Evolutionary conservation across 2,329 filamentous ascomycete species (phyloP), one percentile per base, ranked within the genome.

Genomic region (Canariomyces notabilis): DNA sequence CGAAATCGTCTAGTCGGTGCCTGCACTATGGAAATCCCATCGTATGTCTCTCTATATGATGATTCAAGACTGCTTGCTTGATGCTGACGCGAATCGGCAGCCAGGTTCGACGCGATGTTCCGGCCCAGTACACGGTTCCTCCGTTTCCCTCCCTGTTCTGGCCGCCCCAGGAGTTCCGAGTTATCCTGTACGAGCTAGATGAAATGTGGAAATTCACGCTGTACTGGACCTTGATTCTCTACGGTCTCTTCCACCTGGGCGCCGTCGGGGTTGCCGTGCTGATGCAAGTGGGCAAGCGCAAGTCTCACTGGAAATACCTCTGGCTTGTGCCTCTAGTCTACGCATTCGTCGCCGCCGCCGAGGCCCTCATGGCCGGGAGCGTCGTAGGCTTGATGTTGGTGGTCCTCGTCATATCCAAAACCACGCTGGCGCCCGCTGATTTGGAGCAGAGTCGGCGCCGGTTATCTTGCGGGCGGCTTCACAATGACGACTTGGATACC

Each of bases 401-500:
- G 1, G n/a, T 14, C 20, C 32, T 41, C 9, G 14, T 16, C 46
- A n/a, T n/a, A n/a, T 36, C n/a, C 26, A 12, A 11, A 15, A 9
- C 43, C 18, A 18, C 6, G 4, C 11, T 5, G 12, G 16, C n/a
- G 21, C 7, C 26, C 35, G 21, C 37, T 53, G 22, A 53, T 40
- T 11, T 35, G 9, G 5, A 16, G 36, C 53, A 90, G 87, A 39
- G 70, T 94, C 16, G 88, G 87, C 11, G 87, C 84, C 7, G 79
- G 91, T 29, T 95, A 95, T 62, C 79, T 82, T 57, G 79, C 85
- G 2, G 90, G 89, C 35, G 88, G 85, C 66, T 95, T 91, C 63
- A 76, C 82, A 59, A 93, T 95, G 89, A 91, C 89, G 37, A 95
- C 90, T 0, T 95, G 89, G 89, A 87, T 95, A 42, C 90, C 90